These are phyloP conservation scores for Entomortierella parvispora DNA, from an alignment of 192 early-diverging fungal genomes.

Conservation along the genomic window DNA sequence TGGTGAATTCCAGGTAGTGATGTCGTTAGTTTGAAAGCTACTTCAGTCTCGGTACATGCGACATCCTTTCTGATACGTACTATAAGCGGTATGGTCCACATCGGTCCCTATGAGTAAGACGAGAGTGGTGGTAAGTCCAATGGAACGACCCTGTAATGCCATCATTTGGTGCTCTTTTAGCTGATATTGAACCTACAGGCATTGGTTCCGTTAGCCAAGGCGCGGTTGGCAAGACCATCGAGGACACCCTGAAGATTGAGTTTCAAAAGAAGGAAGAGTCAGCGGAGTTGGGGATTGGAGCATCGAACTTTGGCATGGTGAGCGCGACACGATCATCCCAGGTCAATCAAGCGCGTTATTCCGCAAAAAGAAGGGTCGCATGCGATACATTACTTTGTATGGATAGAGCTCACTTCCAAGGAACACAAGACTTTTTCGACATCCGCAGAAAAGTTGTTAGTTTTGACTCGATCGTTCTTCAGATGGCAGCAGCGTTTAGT, in stretches of 20 bases:
- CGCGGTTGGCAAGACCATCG: constrained; percentile 69
- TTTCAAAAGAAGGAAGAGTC: constrained; percentile 1
- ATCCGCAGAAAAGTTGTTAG: background rate
- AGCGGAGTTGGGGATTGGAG: constrained; percentile 6
- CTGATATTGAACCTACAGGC: constrained; percentile 57
- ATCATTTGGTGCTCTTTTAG: background rate
- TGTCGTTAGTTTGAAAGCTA: background rate
- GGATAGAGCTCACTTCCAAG: constrained; percentile 69
- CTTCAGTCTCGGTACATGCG: background rate
- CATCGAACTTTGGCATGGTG: background rate
- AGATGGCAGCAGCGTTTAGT: background rate
- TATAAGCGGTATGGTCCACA: constrained; percentile 68
- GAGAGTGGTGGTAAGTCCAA: background rate
- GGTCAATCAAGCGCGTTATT: background rate
- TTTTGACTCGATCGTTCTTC: background rate
- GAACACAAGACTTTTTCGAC: constrained; percentile 61
- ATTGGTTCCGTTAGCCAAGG: constrained; percentile 70
- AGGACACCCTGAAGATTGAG: constrained; percentile 60
- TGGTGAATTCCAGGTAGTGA: background rate
- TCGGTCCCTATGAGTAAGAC: constrained; percentile 53
- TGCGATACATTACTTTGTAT: constrained; percentile 56
- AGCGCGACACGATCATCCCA: no score
- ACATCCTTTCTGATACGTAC: constrained; percentile 23
- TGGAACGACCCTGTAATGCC: background rate
- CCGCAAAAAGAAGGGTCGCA: background rate